Base-by-base conservation (phyloP, 2,329 filamentous ascomycete species). In the Xylariaceae sp. region DNA sequence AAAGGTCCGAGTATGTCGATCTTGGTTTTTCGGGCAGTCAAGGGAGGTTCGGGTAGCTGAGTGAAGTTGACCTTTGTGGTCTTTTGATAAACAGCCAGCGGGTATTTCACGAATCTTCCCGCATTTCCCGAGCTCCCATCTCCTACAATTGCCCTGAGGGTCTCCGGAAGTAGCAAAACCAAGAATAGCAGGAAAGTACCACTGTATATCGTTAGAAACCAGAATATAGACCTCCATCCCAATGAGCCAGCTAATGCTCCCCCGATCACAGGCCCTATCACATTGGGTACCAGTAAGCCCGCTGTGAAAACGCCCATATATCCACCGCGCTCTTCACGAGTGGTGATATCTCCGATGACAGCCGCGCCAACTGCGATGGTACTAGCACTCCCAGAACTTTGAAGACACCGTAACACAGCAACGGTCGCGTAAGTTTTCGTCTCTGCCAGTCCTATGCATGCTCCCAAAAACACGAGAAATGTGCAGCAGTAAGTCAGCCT, bases 281-380 rank as follows among this genome's bases (percentile, higher is more conserved):
- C 67, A 0, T 70, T 63, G 13, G 71, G 75, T 22, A 70, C 68
- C 11, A 69, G 61, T 28, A 66, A 39, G 2, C 65, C 66, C 3
- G 61, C 34, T 43, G 71, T 73, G 44, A 73, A 76, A 57, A 74
- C 74, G 39, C 74, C 80, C 57, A 84, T 76, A 61, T 78, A 80
- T 7, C 72, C 68, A 16, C 80, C 81, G 43, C 84, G 73, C 60
- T 87, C 82, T 0, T 75, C 73, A 1, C 75, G 74, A 0, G 80
- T 82, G 0, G 77, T 76, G 4, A 85, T 72, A 57, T 87, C 84
- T 1, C 77, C 78, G 4, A 86, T 75, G 0, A 86, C 76, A 0
- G 76, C 83, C 2, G 63, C 60, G 5, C 66, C 65, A 14, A 87
- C 69, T 0, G 83, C 76, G 22, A 84, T 73, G 0, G 81, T 83